These are phyloP conservation scores for Phytophthora brassicae DNA, from an alignment of 352 stramenopile genomes.

Conservation along the genomic window DNA sequence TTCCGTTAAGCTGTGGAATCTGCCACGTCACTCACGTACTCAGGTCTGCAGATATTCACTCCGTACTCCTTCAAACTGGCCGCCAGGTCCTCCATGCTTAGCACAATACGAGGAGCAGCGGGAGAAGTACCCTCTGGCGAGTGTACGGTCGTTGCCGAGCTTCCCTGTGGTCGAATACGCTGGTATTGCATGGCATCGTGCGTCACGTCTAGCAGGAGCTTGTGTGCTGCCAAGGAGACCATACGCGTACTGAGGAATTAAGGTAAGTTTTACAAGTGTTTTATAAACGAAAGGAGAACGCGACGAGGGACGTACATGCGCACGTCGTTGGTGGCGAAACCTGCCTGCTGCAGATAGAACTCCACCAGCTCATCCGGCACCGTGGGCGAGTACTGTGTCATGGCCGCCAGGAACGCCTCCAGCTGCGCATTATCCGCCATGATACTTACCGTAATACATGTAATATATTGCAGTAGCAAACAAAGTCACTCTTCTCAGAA, in stretches of 20 bases:
- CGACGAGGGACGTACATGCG: conserved; percentile 48
- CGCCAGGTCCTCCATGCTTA: conserved; percentile 79
- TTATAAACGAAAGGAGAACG: not conserved
- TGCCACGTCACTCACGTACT: conserved; percentile 74
- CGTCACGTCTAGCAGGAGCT: conserved; percentile 79
- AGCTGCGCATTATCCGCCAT: conserved; percentile 60
- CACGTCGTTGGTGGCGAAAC: conserved; percentile 68
- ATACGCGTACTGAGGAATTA: conserved; percentile 49
- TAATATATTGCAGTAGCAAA: not conserved
- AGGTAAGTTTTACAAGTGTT: conserved; percentile 1
- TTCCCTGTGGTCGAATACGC: conserved; percentile 53
- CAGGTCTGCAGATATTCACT: conserved; percentile 77
- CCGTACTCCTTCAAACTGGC: conserved; percentile 81
- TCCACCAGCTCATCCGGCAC: conserved; percentile 76
- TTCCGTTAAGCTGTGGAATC: conserved; percentile 23
- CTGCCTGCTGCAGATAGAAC: conserved; percentile 73
- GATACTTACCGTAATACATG: not conserved
- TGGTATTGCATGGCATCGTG: conserved; percentile 84
- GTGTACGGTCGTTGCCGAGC: conserved; percentile 12
- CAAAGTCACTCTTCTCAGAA: not conserved
- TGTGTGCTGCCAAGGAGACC: conserved; percentile 71
- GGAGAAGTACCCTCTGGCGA: conserved; percentile 16
- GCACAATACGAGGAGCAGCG: conserved; percentile 32
- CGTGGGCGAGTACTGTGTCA: conserved; percentile 63
- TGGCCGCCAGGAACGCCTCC: conserved; percentile 65